A percentile compares a stretch with the other conserved stretches of the same genome.
Conservation (phyloP, 2,329 filamentous ascomycete genomes). For the Talaromyces sp. region DNA sequence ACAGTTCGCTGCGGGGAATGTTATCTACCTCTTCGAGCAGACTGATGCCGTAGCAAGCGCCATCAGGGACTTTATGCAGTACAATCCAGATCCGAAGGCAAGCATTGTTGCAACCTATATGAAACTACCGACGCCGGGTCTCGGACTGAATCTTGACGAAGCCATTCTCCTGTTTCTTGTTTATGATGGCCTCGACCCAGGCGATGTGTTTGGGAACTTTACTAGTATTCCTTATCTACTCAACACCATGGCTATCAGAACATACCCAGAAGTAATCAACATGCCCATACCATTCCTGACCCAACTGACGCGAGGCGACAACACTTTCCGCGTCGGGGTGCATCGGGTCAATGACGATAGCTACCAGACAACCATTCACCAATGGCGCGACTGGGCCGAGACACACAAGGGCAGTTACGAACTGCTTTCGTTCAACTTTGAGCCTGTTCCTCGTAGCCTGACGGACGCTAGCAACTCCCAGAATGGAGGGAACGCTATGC, state of each 20-base stretch:
- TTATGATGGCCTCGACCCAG: conserved; percentile 29
- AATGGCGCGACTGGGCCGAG: conserved; percentile 27
- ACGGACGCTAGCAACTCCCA: conserved; percentile 29
- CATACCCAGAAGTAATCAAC: conserved; percentile 28
- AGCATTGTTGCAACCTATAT: conserved; percentile 31
- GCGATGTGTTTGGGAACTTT: conserved; percentile 28
- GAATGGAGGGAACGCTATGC: conserved; percentile 28
- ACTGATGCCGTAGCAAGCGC: conserved; percentile 23
- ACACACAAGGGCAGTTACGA: conserved; percentile 26
- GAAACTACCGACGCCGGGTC: conserved; percentile 24
- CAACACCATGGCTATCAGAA: conserved; percentile 24
- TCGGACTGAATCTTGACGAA: conserved; percentile 27
- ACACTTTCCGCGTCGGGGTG: conserved; percentile 31
- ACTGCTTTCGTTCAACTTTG: conserved; percentile 23
- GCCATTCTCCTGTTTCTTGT: conserved; percentile 31
- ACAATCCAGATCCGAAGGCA: conserved; percentile 32
- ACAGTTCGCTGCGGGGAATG: conserved; percentile 24
- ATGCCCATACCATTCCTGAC: conserved; percentile 28
- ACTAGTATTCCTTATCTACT: conserved; percentile 26
- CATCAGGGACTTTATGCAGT: conserved; percentile 25
- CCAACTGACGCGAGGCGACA: conserved; percentile 26
- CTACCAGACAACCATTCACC: conserved; percentile 18
- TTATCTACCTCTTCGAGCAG: conserved; percentile 25
- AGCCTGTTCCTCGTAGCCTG: conserved; percentile 26
- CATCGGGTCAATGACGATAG: conserved; percentile 23